Percentiles rank a stretch among this genome's conserved stretches.
phyloP scores from a whole-genome alignment of 495 filamentous ascomycete genomes.

The Hypoxylon perforatum region DNA sequence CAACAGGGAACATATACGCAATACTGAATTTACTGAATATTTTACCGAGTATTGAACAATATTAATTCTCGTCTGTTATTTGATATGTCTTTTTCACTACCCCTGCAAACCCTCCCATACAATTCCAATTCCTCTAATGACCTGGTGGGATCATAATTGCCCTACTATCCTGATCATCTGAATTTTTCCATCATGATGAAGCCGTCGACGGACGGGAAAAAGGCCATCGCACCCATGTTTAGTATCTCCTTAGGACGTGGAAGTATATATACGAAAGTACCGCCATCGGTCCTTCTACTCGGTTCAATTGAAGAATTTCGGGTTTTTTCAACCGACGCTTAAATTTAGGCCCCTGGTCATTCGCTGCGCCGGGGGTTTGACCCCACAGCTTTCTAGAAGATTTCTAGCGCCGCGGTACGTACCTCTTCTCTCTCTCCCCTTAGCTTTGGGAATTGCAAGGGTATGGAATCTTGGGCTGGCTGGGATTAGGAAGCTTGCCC shows the following conservation, averaged over 20 bases:
- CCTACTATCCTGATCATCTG: too few relatives aligned
- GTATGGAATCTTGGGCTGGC: not conserved
- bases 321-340: constrained; percentile 33
- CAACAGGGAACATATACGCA: constrained; percentile 25
- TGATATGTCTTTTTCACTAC: constrained; percentile 7
- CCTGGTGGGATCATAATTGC: too few relatives aligned
- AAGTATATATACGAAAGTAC: not conserved
- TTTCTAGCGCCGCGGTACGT: constrained; percentile 34
- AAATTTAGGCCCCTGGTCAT: constrained; percentile 41
- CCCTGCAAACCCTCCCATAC: too few relatives aligned
- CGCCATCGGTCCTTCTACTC: constrained; percentile 38
- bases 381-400: constrained; percentile 35
- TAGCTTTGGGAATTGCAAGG: not conserved
- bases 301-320: constrained; percentile 39
- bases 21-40: constrained; percentile 6
- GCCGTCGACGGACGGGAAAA: too few relatives aligned
- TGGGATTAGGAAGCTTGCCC: not conserved
- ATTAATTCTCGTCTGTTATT: not conserved
- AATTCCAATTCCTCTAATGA: too few relatives aligned
- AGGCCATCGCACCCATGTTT: too few relatives aligned
- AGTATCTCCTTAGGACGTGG: too few relatives aligned
- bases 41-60: constrained; percentile 9
- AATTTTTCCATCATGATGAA: too few relatives aligned
- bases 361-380: constrained; percentile 28
- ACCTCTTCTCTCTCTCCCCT: too few relatives aligned